Conservation (phyloP, 306 rosid genomes). For the Calophaca sinica region DNA sequence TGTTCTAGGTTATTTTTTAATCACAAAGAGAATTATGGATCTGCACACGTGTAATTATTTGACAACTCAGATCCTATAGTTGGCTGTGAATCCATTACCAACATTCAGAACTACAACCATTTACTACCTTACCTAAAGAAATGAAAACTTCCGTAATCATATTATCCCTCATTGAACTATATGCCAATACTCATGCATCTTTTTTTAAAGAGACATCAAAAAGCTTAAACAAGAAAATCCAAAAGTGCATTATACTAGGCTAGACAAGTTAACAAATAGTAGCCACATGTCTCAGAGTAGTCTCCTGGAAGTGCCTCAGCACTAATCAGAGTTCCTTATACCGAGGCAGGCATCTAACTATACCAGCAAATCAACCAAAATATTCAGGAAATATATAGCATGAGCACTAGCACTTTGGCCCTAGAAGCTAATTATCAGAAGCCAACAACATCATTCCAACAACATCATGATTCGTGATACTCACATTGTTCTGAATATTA, state of each 20-base stretch:
- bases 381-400: not conserved
- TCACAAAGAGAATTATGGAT: conserved; percentile 15
- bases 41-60: conserved; percentile 25
- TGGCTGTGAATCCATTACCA: conserved; percentile 23
- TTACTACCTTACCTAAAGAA: conserved; percentile 8
- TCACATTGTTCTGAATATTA: conserved; percentile 19
- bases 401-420: not conserved
- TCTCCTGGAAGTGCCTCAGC: conserved; percentile 19
- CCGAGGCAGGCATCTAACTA: not conserved
- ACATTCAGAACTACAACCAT: not conserved
- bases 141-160: conserved; percentile 30
- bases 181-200: not conserved
- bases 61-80: conserved; percentile 1
- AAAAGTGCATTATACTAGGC: not conserved
- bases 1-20: conserved; percentile 5
- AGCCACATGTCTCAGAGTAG: conserved; percentile 21
- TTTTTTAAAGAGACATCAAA: conserved; percentile 23
- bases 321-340: conserved; percentile 31
- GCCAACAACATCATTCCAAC: conserved; percentile 1
- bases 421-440: conserved; percentile 27
- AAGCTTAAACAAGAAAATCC: conserved; percentile 31
- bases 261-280: conserved; percentile 28
- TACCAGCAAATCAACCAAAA: conserved; percentile 31
- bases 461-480: not conserved
- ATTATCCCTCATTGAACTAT: conserved; percentile 12